Conservation (phyloP, 2,329 filamentous ascomycete genomes). For the Apiospora hydei region DNA sequence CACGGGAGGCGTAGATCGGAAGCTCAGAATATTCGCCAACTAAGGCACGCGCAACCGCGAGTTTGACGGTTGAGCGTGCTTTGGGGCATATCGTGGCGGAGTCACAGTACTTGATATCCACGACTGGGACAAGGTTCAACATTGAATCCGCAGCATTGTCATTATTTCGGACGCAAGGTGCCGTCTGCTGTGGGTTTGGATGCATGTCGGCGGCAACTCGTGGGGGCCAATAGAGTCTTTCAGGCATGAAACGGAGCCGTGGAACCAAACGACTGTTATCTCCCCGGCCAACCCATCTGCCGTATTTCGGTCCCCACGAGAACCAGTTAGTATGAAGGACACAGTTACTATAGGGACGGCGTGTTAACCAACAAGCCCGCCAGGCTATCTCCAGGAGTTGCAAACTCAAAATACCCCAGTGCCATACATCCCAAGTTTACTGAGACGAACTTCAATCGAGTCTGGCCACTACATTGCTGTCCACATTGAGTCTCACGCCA, state of each 20-base stretch:
- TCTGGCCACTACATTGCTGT: not conserved
- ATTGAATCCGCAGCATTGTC: not conserved
- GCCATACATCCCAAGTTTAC: not conserved
- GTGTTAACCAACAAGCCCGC: not conserved
- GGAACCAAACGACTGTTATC: not conserved
- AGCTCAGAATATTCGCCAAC: slow-evolving; percentile 79
- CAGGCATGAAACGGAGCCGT: not conserved
- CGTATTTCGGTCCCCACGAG: not conserved
- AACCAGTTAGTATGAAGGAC: slow-evolving; percentile 1
- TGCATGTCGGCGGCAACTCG: not conserved
- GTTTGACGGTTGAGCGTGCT: not conserved
- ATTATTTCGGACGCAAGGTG: not conserved
- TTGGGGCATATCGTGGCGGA: not conserved
- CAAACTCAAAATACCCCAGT: not conserved
- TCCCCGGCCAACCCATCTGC: not conserved
- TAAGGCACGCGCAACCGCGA: slow-evolving; percentile 34
- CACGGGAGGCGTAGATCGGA: slow-evolving; percentile 84
- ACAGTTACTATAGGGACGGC: not conserved
- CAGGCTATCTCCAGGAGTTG: slow-evolving; percentile 1
- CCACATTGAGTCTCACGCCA: not conserved
- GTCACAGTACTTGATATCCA: not conserved
- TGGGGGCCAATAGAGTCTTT: not conserved
- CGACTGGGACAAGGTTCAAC: not conserved
- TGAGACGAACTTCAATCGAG: not conserved
- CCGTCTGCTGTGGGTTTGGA: not conserved